Conservation (phyloP, 2,329 filamentous ascomycete genomes). For the Colletotrichum chrysophilum region DNA sequence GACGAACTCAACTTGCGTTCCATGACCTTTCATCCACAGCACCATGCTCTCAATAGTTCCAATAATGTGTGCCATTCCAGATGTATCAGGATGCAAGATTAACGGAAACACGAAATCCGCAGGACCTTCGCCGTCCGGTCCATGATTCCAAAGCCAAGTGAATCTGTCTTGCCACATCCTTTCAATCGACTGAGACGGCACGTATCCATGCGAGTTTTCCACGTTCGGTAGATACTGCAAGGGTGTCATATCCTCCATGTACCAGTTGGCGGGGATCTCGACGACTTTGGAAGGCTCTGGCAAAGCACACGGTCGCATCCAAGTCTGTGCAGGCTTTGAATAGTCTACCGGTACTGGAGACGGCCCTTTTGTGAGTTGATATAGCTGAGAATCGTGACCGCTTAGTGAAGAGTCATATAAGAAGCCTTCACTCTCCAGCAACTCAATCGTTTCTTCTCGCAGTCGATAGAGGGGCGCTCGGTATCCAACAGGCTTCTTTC, state of each 20-base stretch:
- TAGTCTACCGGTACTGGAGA: constrained; percentile 43
- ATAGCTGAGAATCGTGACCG: constrained; percentile 50
- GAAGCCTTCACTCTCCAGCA: constrained; percentile 48
- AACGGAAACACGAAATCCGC: constrained; percentile 53
- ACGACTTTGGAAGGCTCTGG: constrained; percentile 33
- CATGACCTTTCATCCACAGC: neutral
- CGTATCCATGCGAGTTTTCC: constrained; percentile 61
- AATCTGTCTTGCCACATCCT: constrained; percentile 67
- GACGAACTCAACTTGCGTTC: neutral
- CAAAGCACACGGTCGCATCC: constrained; percentile 45
- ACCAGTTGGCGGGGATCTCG: constrained; percentile 55
- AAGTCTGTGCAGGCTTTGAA: constrained; percentile 39
- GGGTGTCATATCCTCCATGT: constrained; percentile 54
- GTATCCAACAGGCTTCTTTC: constrained; percentile 48
- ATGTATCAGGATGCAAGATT: constrained; percentile 62
- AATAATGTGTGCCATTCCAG: constrained; percentile 65
- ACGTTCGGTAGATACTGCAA: constrained; percentile 50
- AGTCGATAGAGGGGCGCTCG: constrained; percentile 54
- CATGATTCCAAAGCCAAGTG: constrained; percentile 55
- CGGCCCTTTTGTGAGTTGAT: constrained; percentile 41
- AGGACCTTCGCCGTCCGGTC: constrained; percentile 29
- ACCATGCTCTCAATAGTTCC: constrained; percentile 40
- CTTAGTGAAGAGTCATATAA: constrained; percentile 50
- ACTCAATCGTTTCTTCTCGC: constrained; percentile 46
- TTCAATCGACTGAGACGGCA: constrained; percentile 61